Evolutionary conservation across 2,329 filamentous ascomycete species (phyloP), one percentile per base, ranked within the genome.

Genomic region (Diplodia intermedia): DNA sequence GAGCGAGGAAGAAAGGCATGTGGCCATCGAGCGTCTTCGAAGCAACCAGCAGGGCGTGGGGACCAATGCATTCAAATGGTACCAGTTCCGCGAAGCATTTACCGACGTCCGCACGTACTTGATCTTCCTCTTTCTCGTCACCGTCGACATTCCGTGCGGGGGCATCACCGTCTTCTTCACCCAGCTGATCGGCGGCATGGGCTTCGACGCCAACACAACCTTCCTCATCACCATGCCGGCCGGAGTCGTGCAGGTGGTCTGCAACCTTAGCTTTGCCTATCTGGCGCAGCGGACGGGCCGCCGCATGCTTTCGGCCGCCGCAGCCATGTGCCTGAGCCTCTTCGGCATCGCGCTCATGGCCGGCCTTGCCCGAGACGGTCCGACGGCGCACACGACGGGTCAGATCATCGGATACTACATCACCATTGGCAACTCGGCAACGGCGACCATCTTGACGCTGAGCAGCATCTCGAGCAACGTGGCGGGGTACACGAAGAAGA

Each of bases 11-110:
- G 87, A 90, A 52, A 88, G 85, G 65, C 72, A 87, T 0, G 77
- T 89, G 6, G 86, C 87, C 0, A 82, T 89, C 14, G 87, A 89
- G 72, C 80, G 86, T 3, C 71, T 82, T 12, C 72, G 79, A 3
- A 77, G 78, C 75, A 81, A 82, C 61, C 78, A 80, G 68, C 78
- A 77, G 74, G 79, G 79, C 2, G 63, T 62, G 5, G 60, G 68
- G 1, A 57, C 56, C 55, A 55, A 49, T 8, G 47, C n/a, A 2
- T 61, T 67, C 36, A 69, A 68, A 29, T 65, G 65, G 52, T 53
- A 68, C n/a, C 61, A 66, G 36, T 33, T 68, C 4, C 15, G 49
- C 11, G 66, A 70, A 29, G 62, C 69, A 2, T 68, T 70, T 33
- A 67, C 53, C 4, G 61, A 68, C 2, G 8, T 68, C 6, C 52